Conservation (phyloP, 1,284 basidiomycete species). For the Cystobasidium pallidum region DNA sequence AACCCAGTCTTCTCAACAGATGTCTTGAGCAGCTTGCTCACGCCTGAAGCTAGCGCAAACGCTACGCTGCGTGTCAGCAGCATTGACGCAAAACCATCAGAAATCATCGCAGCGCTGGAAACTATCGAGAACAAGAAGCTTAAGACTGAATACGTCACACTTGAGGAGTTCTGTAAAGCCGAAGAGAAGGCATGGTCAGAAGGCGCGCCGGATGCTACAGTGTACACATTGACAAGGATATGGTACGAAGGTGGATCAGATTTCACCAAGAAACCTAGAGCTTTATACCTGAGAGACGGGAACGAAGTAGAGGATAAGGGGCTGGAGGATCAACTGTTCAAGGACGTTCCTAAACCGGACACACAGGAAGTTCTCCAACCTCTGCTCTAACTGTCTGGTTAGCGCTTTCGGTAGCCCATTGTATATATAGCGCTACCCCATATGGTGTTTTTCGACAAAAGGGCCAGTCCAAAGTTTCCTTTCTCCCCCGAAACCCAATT, state of each 20-base stretch:
- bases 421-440: too few relatives aligned
- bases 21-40: slow-evolving; percentile 38
- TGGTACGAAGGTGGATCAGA: slow-evolving; percentile 46
- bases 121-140: slow-evolving; percentile 33
- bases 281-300: slow-evolving; percentile 36
- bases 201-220: slow-evolving; percentile 22
- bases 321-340: slow-evolving; percentile 43
- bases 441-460: too few relatives aligned
- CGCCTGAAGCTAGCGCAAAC: slow-evolving; percentile 40
- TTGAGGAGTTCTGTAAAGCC: slow-evolving; percentile 26
- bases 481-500: too few relatives aligned
- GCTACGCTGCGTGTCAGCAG: slow-evolving; percentile 43
- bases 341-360: slow-evolving; percentile 37
- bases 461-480: too few relatives aligned
- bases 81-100: slow-evolving; percentile 40
- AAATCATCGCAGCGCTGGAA: slow-evolving; percentile 32
- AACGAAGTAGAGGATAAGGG: slow-evolving; percentile 41
- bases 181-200: slow-evolving; percentile 42
- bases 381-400: not conserved
- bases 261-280: slow-evolving; percentile 44
- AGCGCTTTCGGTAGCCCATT: too few relatives aligned
- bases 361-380: slow-evolving; percentile 17
- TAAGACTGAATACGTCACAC: slow-evolving; percentile 20
- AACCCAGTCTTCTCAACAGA: not conserved
- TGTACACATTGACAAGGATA: slow-evolving; percentile 44